Evolutionary conservation across 2,329 filamentous ascomycete species (phyloP), one percentile per base, ranked within the genome.

Genomic region (Ambrosiella beaveri): DNA sequence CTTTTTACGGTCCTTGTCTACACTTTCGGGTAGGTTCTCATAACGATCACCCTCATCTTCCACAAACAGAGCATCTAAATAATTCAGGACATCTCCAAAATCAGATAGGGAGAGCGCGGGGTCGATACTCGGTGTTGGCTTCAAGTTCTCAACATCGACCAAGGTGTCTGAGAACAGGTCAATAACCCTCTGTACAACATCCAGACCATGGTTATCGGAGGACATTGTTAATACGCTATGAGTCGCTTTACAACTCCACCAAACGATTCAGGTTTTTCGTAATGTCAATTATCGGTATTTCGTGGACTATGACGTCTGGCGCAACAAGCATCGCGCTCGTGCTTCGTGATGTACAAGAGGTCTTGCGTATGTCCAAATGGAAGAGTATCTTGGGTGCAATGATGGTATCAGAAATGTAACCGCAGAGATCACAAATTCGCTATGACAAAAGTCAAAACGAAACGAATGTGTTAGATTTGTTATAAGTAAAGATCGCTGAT

Each of bases 61-160:
- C 35, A 55, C 40, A n/a, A 76, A 71, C 12, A 73, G 67, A 36
- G 66, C 64, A 19, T 69, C 68, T 8, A 82, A 67, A 62, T 71
- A 72, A 36, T 66, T 67, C 41, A 74, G 69, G 15, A 81, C 66
- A 59, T 76, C 69, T 36, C 74, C 71, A 61, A 85, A 77, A 66
- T 88, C 80, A 56, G 79, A 73, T 67, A 89, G 85, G 36, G 79
- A 81, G 62, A 96, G 75, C 2, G 84, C 80, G 11, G 86, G 86
- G 64, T 95, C 88, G 63, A 89, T 80, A 17, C 76, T 73, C 17
- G 74, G 68, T 40, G 75, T 73, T 38, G 75, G 71, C 68, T 88
- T 88, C 61, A 77, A 68, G 44, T 71, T 65, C 56, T 75, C 75
- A 59, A 84, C 84, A 66, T 76, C 77, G 41, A 71, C 67, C 45